Base-by-base conservation (phyloP, 1,284 basidiomycete genomes). In the Boletus semigastroideus region DNA sequence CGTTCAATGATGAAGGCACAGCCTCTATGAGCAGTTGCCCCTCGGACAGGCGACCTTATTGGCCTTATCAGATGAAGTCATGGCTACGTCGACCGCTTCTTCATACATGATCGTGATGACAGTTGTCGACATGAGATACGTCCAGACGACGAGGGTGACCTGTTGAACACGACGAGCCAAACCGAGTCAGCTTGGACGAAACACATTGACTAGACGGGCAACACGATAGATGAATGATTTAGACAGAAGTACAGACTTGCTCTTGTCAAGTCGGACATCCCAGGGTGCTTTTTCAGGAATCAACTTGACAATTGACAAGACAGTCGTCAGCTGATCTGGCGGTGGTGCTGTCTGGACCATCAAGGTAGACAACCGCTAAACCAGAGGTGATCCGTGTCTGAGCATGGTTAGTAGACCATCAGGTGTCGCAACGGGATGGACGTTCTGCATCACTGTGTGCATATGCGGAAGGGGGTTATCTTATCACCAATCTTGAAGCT, bases 31-130 rank as follows among this genome's bases (percentile, higher is more conserved):
- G 31, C 14, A 13, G 33, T 43, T 22, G 34, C 31, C 19, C 61
- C 64, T 65, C 64, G 55, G 62, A 61, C 48, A 62, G 28, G 16
- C 17, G n/a, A 16, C 19, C 50, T 63, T 60, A 59, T 66, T 61
- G 46, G 47, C 45, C 47, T 42, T 22, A 44, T 49, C 46, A 34
- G 42, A 54, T 57, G 39, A 49, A 48, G 42, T 41, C 54, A 46
- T 40, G 38, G 20, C 17, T 38, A 14, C 22, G 28, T 39, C 31
- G 34, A 4, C 2, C 13, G 25, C 44, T 45, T 51, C 59, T 62
- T 63, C 49, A 46, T 48, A 34, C 30, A 27, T 36, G 53, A 38
- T 28, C 30, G 22, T 36, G 53, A 38, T 28, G 30, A 46, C 38
- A 27, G 31, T n/a, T 28, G 10, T 48, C 42, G 31, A 44, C 39